These are phyloP conservation scores for Metschnikowia shivogae DNA, from an alignment of 805 yeast species.

Conservation along the genomic window DNA sequence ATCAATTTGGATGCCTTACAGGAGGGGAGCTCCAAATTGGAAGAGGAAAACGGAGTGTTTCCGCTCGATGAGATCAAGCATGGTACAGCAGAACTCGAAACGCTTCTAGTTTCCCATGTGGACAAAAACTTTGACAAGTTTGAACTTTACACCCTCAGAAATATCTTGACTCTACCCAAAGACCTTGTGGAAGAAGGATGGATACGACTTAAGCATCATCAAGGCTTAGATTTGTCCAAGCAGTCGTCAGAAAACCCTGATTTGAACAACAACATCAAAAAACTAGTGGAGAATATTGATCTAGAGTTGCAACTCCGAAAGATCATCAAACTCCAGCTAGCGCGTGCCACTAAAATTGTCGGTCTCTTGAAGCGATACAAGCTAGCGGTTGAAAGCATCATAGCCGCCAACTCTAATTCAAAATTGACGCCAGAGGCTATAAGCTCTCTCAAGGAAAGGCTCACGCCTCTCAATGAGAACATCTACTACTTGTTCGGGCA, in stretches of 20 bases:
- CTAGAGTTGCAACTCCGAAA: slow-evolving; percentile 43
- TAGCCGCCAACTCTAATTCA: slow-evolving; percentile 15
- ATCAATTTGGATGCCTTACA: slow-evolving; percentile 1
- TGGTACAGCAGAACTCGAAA: slow-evolving; percentile 82
- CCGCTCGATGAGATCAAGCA: slow-evolving; percentile 53
- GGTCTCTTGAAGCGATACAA: slow-evolving; percentile 30
- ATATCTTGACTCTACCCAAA: slow-evolving; percentile 66
- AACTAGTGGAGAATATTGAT: slow-evolving; percentile 36
- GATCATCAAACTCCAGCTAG: slow-evolving; percentile 35
- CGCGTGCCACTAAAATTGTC: slow-evolving; percentile 35
- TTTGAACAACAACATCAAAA: slow-evolving; percentile 6
- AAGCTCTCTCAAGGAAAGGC: slow-evolving; percentile 24
- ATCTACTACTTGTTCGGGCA: slow-evolving; percentile 43
- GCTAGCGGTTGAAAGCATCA: slow-evolving; percentile 20
- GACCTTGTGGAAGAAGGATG: slow-evolving; percentile 63
- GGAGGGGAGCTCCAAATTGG: slow-evolving; percentile 12
- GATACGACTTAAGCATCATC: slow-evolving; percentile 66
- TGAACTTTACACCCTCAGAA: slow-evolving; percentile 76
- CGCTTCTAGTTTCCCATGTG: slow-evolving; percentile 66
- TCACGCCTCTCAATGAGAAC: slow-evolving; percentile 47
- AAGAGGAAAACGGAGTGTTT: slow-evolving; percentile 7
- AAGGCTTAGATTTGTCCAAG: slow-evolving; percentile 35
- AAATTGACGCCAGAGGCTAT: slow-evolving; percentile 21
- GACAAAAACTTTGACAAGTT: slow-evolving; percentile 83
- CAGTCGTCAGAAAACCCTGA: slow-evolving; percentile 6